Percentiles rank a stretch among this genome's conserved stretches.
phyloP scores from a whole-genome alignment of 257 asterid species.

The Capsicum pubescens region DNA sequence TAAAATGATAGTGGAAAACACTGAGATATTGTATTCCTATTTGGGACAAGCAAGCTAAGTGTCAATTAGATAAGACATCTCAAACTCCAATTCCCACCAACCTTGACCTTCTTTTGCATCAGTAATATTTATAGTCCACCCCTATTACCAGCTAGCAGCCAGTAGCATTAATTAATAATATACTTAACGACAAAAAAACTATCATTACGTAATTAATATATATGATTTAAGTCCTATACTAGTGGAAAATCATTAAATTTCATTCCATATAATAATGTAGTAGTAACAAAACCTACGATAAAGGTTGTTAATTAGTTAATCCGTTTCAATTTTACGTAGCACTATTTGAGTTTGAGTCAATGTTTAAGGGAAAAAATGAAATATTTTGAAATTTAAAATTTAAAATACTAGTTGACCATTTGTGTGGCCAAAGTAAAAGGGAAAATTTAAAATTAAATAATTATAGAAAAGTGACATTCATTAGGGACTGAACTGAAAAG shows the following conservation, averaged over 20 bases:
- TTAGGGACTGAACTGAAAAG: too few species aligned
- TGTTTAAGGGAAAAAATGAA: too few species aligned
- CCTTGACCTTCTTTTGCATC: background rate
- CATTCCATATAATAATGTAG: too few species aligned
- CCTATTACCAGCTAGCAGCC: background rate
- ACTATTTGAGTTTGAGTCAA: too few species aligned
- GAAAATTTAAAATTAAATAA: too few species aligned
- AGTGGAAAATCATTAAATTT: background rate
- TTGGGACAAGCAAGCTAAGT: background rate
- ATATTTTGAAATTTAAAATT: too few species aligned
- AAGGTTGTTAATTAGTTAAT: background rate
- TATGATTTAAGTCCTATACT: background rate
- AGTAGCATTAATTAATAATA: background rate
- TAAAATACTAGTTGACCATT: too few species aligned
- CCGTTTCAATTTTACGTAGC: too few species aligned
- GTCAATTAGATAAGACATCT: conserved; percentile 26
- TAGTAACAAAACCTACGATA: background rate
- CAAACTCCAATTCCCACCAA: background rate
- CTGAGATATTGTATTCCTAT: conserved; percentile 14
- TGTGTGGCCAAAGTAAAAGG: too few species aligned
- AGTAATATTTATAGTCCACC: background rate
- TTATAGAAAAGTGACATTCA: too few species aligned
- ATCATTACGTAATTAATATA: background rate
- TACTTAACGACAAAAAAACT: too few species aligned
- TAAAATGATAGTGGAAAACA: background rate